Evolutionary conservation across 805 yeast genomes (phyloP).

Genomic region (Candida ipomoeae): DNA sequence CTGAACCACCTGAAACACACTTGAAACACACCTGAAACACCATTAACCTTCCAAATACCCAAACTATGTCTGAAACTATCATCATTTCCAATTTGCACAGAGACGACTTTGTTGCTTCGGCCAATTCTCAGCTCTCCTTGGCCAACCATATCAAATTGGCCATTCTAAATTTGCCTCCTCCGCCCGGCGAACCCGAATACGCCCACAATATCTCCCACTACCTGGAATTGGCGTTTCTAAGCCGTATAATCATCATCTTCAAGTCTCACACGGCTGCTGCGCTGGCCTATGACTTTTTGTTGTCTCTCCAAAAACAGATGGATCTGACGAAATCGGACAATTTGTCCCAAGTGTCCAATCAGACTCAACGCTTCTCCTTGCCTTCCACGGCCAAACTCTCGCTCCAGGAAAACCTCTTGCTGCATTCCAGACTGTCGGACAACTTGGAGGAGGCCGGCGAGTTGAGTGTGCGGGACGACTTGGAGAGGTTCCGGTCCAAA

Average conservation of each 20-base stretch:
- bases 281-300: conserved; percentile 22
- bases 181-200: conserved; percentile 12
- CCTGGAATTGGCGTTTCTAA: conserved; percentile 37
- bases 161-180: conserved; percentile 23
- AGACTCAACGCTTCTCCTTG: conserved; percentile 2
- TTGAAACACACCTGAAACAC: no score
- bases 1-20: no score
- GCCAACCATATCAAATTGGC: conserved; percentile 34
- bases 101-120: conserved; percentile 25
- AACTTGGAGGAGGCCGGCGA: conserved; percentile 15
- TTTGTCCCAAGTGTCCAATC: no score
- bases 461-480: conserved; percentile 19
- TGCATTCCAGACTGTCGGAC: conserved; percentile 31
- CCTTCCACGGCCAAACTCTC: conserved; percentile 25
- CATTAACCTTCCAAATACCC: no score
- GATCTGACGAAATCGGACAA: not conserved
- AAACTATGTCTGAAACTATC: conserved; percentile 22
- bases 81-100: conserved; percentile 33
- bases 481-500: conserved; percentile 24
- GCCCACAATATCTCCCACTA: conserved; percentile 30
- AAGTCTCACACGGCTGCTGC: conserved; percentile 26
- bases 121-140: conserved; percentile 21
- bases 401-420: conserved; percentile 37
- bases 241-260: conserved; percentile 36
- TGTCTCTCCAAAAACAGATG: conserved; percentile 4